Percentiles rank a stretch among this genome's conserved stretches.
phyloP scores from a whole-genome alignment of 768 basidiomycete genomes.

The Russula olivacea region DNA sequence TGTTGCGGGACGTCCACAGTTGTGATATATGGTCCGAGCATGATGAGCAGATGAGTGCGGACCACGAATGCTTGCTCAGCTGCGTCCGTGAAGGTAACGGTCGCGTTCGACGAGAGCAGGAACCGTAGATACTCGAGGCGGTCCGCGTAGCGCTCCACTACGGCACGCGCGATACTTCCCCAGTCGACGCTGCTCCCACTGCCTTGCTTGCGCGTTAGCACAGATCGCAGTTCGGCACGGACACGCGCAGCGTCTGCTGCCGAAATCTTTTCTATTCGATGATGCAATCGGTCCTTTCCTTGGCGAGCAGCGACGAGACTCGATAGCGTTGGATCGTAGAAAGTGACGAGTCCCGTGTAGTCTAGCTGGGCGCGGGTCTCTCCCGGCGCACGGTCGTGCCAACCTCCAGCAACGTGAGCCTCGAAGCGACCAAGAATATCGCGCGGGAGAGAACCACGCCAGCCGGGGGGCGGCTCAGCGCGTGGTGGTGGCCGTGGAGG shows the following conservation, averaged over 20 bases:
- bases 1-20: constrained; percentile 14
- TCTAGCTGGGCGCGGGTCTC: constrained; percentile 42
- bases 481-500: neutral
- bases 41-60: constrained; percentile 18
- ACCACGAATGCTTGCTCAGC: constrained; percentile 4
- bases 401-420: constrained; percentile 35
- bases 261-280: constrained; percentile 35
- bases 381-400: constrained; percentile 41
- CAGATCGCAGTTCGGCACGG: constrained; percentile 28
- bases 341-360: constrained; percentile 37
- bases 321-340: constrained; percentile 39
- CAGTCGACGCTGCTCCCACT: constrained; percentile 38
- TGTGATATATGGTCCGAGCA: constrained; percentile 31
- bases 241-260: constrained; percentile 29
- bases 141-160: constrained; percentile 39
- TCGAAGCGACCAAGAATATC: neutral
- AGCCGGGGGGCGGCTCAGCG: constrained; percentile 14
- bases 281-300: constrained; percentile 33
- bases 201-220: constrained; percentile 25
- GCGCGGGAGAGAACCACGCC: constrained; percentile 16
- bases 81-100: constrained; percentile 2
- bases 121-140: constrained; percentile 39
- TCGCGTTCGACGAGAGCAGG: constrained; percentile 31
- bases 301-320: constrained; percentile 33
- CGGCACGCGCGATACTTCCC: constrained; percentile 34